Percentiles rank a stretch among this genome's conserved stretches.
Conservation (phyloP, 768 basidiomycete genomes). For the Psilocybe cyanescens region DNA sequence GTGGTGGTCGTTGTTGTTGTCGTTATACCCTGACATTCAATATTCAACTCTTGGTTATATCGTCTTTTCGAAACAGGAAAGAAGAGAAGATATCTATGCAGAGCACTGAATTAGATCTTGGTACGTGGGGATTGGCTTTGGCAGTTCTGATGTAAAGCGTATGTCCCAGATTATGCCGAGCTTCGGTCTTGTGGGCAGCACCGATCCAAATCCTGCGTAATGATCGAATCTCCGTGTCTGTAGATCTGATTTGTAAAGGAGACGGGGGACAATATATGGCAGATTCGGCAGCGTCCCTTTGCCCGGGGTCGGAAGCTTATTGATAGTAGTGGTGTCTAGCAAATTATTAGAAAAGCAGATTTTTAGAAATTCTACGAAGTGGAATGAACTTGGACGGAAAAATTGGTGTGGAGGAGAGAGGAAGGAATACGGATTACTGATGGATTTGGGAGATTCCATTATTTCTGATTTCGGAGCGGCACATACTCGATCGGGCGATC, state of each 20-base stretch:
- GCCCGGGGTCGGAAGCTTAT: not conserved
- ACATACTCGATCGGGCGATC: conserved; percentile 29
- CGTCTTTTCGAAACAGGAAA: conserved; percentile 19
- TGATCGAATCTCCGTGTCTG: conserved; percentile 26
- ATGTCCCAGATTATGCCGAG: conserved; percentile 33
- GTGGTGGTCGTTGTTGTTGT: conserved; percentile 11
- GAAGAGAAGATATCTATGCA: conserved; percentile 29
- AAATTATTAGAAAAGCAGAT: not conserved
- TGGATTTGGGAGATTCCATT: conserved; percentile 12
- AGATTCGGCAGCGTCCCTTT: not conserved
- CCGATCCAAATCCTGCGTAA: conserved; percentile 24
- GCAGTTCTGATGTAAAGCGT: conserved; percentile 36
- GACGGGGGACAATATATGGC: not conserved
- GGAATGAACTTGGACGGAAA: not conserved
- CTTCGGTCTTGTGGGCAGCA: conserved; percentile 22
- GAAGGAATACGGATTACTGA: not conserved
- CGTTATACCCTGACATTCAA: conserved; percentile 19
- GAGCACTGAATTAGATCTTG: conserved; percentile 28
- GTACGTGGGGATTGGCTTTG: conserved; percentile 35
- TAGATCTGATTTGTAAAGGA: conserved; percentile 1
- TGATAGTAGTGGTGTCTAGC: not conserved
- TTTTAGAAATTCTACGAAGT: not conserved
- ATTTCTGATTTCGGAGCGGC: conserved; percentile 30
- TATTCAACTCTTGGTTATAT: conserved; percentile 27
- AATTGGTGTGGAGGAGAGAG: conserved; percentile 8